A percentile compares a stretch with the other conserved stretches of the same genome.
phyloP scores from a whole-genome alignment of 768 basidiomycete genomes.

The Rhodotorula babjevae region DNA sequence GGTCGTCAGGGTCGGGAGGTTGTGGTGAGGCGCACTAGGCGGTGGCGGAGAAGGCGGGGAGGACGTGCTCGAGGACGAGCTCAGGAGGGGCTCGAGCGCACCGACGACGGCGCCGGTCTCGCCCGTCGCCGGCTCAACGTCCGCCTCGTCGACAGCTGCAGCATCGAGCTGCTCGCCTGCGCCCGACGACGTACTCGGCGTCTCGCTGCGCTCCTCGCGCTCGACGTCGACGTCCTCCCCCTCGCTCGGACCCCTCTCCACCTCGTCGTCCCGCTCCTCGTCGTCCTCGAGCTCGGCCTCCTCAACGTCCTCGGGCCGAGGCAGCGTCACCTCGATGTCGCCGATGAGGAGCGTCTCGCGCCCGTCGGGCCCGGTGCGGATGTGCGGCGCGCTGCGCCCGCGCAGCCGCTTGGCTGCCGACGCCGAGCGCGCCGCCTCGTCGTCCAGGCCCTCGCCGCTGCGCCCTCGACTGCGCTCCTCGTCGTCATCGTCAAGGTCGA shows the following conservation, averaged over 20 bases:
- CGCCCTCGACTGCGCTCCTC: not conserved
- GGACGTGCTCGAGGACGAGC: too few relatives aligned
- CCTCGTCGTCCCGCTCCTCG: not conserved
- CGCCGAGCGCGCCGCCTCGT: not conserved
- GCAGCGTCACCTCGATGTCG: slow-evolving; percentile 36
- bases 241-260: not conserved
- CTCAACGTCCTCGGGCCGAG: slow-evolving; percentile 26
- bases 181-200: too few relatives aligned
- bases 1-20: slow-evolving; percentile 18
- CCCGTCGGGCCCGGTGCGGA: slow-evolving; percentile 31
- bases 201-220: too few relatives aligned
- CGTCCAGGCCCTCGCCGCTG: too few relatives aligned
- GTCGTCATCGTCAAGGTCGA: not conserved
- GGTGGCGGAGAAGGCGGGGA: too few relatives aligned
- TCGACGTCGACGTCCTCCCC: too few relatives aligned
- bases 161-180: too few relatives aligned
- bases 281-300: slow-evolving; percentile 16
- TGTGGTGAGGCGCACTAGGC: too few relatives aligned
- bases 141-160: too few relatives aligned
- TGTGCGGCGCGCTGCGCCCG: slow-evolving; percentile 34
- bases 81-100: too few relatives aligned
- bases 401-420: slow-evolving; percentile 3
- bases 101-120: too few relatives aligned
- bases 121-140: too few relatives aligned
- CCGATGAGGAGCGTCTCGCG: slow-evolving; percentile 35